phyloP scores from a whole-genome alignment of 129 eudicot genomes.

The Chrysanthemum makinoi region DNA sequence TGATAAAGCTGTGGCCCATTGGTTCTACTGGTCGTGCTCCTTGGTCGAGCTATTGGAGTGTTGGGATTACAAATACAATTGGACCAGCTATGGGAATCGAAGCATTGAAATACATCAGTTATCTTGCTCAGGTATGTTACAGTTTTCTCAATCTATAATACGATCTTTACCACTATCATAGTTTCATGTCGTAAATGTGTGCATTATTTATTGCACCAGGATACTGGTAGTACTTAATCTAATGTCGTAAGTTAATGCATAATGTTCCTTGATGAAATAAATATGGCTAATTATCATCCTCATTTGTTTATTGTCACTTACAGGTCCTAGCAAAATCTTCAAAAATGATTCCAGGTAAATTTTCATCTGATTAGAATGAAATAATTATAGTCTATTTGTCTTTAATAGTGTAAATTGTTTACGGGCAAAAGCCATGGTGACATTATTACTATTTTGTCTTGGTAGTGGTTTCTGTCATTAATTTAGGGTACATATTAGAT shows the following conservation, averaged over 20 bases:
- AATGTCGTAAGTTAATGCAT: constrained; percentile 8
- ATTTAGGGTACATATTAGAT: too few relatives aligned
- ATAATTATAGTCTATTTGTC: neutral
- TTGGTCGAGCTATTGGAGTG: constrained; percentile 99
- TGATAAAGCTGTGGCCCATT: constrained; percentile 82
- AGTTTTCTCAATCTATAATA: neutral
- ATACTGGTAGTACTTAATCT: neutral
- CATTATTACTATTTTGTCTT: too few relatives aligned
- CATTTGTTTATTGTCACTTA: constrained; percentile 21
- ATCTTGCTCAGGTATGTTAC: constrained; percentile 85
- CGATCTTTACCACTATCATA: neutral
- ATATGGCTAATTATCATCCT: constrained; percentile 18
- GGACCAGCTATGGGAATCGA: constrained; percentile 99
- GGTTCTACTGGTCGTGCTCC: constrained; percentile 76
- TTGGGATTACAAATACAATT: constrained; percentile 91
- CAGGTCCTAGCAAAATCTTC: constrained; percentile 99
- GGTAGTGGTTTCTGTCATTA: too few relatives aligned
- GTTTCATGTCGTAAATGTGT: neutral
- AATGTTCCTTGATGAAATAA: constrained; percentile 7
- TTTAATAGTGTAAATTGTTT: neutral
- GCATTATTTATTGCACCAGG: neutral
- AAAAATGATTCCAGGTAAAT: constrained; percentile 96
- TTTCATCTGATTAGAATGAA: constrained; percentile 1
- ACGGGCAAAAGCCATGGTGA: too few relatives aligned
- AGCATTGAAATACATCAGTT: constrained; percentile 91